Base-by-base conservation (phyloP, 441 rosid genomes). In the Adansonia gregorii region DNA sequence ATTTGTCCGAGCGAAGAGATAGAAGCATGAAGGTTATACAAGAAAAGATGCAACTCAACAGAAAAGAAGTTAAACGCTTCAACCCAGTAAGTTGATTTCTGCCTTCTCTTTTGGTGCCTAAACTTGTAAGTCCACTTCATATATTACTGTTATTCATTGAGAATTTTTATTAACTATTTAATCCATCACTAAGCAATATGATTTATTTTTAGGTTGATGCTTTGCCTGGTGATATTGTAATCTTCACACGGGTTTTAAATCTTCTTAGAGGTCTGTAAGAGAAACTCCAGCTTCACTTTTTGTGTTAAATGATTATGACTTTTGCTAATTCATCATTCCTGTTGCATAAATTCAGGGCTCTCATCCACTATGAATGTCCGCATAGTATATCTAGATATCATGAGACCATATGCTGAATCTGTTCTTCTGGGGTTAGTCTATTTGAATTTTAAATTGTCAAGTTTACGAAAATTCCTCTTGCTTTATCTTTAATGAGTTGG, bases 371-470 rank as follows among this genome's bases (percentile, higher is more conserved):
- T 94, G 98, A 83, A 94, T 88, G 91, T 87, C 74, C 94, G 85
- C 78, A 92, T 96, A 4, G 89, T 89, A 75, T 96, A 96, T 89
- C 89, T 89, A 78, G 97, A 94, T 60, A 88, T 94, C 87, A 96
- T 94, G 99, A 90, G 98, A 89, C 98, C 99, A 65, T 96, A 93
- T 86, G 99, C 99, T 2, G 99, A 96, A 90, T 87, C 89, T 85
- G 97, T 89, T 87, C 76, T 95, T 65, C 82, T 87, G 84, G 97
- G 93, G 99, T 94, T 82, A 90, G 91, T 78, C 81, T 39, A 54
- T 65, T 27, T 27, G 35, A 27, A 27, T 27, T 56, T 75, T 52
- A 41, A 65, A 10, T 8, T 65, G 45, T 45, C 48, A 48, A 51
- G 22, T 52, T 65, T 65, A 49, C 31, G 35, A 72, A 74, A 72